Base-by-base conservation (phyloP, 2,329 filamentous ascomycete species). In the Beauveria rudraprayagi region DNA sequence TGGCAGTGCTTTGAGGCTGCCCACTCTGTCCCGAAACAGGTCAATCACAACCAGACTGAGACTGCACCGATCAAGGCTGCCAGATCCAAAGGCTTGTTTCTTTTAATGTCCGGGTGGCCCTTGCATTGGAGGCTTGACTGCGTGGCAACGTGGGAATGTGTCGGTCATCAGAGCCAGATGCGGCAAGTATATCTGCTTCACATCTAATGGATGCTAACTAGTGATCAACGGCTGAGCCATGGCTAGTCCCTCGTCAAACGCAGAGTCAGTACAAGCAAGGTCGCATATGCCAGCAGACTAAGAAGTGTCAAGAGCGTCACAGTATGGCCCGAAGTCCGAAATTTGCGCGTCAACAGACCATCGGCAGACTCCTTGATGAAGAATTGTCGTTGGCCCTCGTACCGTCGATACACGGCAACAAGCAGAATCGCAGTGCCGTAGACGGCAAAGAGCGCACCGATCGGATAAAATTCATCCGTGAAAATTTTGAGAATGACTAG, bases 401-500 rank as follows among this genome's bases (percentile, higher is more conserved):
- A 90, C 59, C 94, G 86, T 62, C 94, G 84, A 75, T 95, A 95
- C 59, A 91, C 78, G 67, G 91, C 89, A 63, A 95, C 91, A 28
- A 90, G 80, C 70, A 97, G 79, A 53, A 99, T 84, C 7, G 91
- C 90, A 3, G 88, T 86, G 14, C 93, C 94, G 70, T 97, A 97
- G 54, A 91, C 87, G 48, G 94, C 92, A 72, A 97, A 97, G 37
- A 99, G 80, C 7, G 94, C 94, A n/a, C 94, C 94, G 65, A 97
- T 96, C 67, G 89, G 86, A 76, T 97, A 97, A 79, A 99, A 97
- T 71, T 97, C 94, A 57, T 87, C 84, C 0, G 91, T 95, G 77
- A 96, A 96, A 73, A 96, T 93, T 77, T 92, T 94, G 67, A 96
- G 85, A 57, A 99, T 90, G 65, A 99, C 87, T 55, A 99, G 86